Conservation (phyloP, 768 basidiomycete genomes). For the Sarcodon aspratus region DNA sequence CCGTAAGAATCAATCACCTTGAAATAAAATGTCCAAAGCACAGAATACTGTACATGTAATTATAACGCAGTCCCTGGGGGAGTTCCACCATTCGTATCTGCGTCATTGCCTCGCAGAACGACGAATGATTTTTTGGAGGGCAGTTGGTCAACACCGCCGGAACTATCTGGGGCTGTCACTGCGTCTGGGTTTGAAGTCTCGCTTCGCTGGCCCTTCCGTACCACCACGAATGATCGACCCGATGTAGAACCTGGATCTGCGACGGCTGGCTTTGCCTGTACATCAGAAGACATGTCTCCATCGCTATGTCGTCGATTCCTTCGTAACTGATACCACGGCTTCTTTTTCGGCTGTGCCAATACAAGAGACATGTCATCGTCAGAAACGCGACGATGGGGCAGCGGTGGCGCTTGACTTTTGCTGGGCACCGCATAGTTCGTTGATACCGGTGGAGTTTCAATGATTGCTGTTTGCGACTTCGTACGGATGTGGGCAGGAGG, state of each 20-base stretch:
- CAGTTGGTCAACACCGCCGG: slow-evolving; percentile 4
- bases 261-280: neutral
- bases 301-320: slow-evolving; percentile 51
- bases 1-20: no score
- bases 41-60: no score
- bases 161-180: neutral
- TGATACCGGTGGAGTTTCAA: slow-evolving; percentile 41
- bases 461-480: slow-evolving; percentile 75
- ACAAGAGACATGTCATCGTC: slow-evolving; percentile 25
- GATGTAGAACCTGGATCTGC: slow-evolving; percentile 7
- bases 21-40: no score
- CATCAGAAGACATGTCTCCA: slow-evolving; percentile 25
- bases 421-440: slow-evolving; percentile 8
- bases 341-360: slow-evolving; percentile 42
- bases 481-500: slow-evolving; percentile 58
- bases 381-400: neutral
- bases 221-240: slow-evolving; percentile 23
- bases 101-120: slow-evolving; percentile 16
- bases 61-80: no score
- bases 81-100: slow-evolving; percentile 6
- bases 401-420: neutral
- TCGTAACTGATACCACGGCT: slow-evolving; percentile 58
- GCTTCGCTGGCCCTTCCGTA: slow-evolving; percentile 11
- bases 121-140: slow-evolving; percentile 12
- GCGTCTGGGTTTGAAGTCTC: neutral